Evolutionary conservation across 306 rosid genomes (phyloP), one percentile per base, ranked within the genome.

Genomic region (Inga oerstediana): DNA sequence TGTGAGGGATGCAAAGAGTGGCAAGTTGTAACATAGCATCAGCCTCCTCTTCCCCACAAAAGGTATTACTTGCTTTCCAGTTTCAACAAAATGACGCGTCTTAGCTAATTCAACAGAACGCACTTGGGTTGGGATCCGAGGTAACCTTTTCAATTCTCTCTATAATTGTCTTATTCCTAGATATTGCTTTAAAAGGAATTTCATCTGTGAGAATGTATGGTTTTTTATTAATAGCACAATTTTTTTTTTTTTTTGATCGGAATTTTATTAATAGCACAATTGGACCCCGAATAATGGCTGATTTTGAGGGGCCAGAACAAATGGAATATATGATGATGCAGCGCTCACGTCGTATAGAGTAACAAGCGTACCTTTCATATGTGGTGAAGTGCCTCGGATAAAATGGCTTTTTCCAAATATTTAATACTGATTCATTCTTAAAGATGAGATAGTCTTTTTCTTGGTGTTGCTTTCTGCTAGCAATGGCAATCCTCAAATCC

Each of bases 401-500:
- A 37, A 35, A 48, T 37, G 76, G 4, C 45, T 49, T 67, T 72
- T 64, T 74, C 67, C 12, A 11, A 52, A 56, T 75, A 43, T 13
- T 44, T 19, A 34, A 8, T 74, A 20, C 48, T 37, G 51, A 75
- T 24, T 72, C 27, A 51, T 77, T 41, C 30, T 39, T 46, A 73
- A 41, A 39, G 58, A 62, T 64, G 81, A 51, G 10, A n/a, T 39
- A 69, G 54, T 49, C 65, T 76, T 48, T 15, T 72, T 80, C 65
- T 52, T 34, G 68, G 72, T 77, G 72, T 76, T 86, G 72, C 41
- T 87, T 70, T 85, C 67, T 86, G 87, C 89, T 86, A 95, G 82
- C 14, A 83, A 70, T n/a, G 69, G 51, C 43, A 84, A 56, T 77
- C 43, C 84, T 78, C 84, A 67, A 65, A 76, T 76, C 62, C 81